Base-by-base conservation (phyloP, 345 rosid species). In the Salix dunnii region DNA sequence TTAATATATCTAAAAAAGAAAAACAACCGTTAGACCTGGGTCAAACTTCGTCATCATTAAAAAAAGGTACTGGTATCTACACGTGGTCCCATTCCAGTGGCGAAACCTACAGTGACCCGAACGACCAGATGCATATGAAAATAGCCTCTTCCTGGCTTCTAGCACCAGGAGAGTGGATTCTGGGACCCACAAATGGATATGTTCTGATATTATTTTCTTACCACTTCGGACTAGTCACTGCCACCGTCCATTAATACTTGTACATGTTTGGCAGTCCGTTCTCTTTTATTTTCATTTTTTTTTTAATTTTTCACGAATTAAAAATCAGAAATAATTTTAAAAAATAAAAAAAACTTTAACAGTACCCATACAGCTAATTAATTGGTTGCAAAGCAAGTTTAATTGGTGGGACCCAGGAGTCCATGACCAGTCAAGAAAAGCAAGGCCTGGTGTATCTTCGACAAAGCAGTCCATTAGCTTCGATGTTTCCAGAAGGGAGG, bases 41-140 rank as follows among this genome's bases (percentile, higher is more conserved):
- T 6, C 35, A 38, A 58, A 58, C 27, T 14, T 23, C 23, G 64
- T 25, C 49, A 17, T 3, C 35, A 33, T 33, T 33, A 33, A 5
- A 16, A 16, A 35, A 17, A 51, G 10, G 38, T 64, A 16, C 0
- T 27, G 1, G 16, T 11, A 38, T 68, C 31, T 12, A 67, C 30
- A 62, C 14, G 11, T 17, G 49, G 68, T 33, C 78, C 78, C 72
- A 30, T 21, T 12, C 2, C 5, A 25, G 0, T 16, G 67, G 25
- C 55, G 10, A 67, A 71, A 60, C 71, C 79, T 71, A 75, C 18
- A 67, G 42, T 74, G 78, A 72, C 69, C 55, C 63, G 25, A 62
- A 72, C 51, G 72, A 72, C 73, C 70, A 72, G 36, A 63, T 40
- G 70, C 74, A 68, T 31, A 36, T 18, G 23, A 72, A 30, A 36